These are phyloP conservation scores for Neofusicoccum umdonicola DNA, from an alignment of 2,329 filamentous ascomycete species.

Conservation along the genomic window DNA sequence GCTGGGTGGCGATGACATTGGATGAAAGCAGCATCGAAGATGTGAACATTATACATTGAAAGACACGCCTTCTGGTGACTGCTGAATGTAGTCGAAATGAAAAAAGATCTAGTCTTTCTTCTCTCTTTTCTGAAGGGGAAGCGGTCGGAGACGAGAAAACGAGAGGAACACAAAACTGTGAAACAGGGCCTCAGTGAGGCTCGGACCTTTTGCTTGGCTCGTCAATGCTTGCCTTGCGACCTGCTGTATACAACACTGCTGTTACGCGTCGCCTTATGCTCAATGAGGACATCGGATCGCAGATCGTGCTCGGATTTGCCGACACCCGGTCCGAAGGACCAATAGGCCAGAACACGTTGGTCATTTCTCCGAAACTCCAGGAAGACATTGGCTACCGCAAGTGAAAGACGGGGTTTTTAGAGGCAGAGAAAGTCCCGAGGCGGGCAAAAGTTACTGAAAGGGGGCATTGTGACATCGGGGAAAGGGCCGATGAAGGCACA, in stretches of 20 bases:
- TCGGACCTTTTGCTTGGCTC: not conserved
- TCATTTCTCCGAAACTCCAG: not conserved
- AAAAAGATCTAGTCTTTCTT: not conserved
- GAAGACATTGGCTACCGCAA: not conserved
- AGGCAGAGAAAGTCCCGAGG: not conserved
- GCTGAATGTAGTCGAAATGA: too few species aligned
- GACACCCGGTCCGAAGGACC: not conserved
- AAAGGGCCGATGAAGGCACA: too few species aligned
- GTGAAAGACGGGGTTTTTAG: not conserved
- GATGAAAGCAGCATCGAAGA: not conserved
- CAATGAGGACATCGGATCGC: not conserved
- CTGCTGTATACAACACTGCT: conserved; percentile 4
- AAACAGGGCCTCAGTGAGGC: not conserved
- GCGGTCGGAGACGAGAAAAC: too few species aligned
- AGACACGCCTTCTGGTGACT: not conserved
- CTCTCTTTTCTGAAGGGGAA: not conserved
- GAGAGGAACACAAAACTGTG: not conserved
- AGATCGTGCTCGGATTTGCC: not conserved
- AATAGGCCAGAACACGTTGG: not conserved
- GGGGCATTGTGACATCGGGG: not conserved
- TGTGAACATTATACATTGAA: not conserved
- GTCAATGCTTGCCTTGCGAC: not conserved
- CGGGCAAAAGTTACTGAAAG: not conserved
- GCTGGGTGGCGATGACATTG: not conserved
- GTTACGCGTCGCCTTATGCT: conserved; percentile 8